Evolutionary conservation across 306 rosid genomes (phyloP), one percentile per base, ranked within the genome.

Genomic region (Rosa persica): DNA sequence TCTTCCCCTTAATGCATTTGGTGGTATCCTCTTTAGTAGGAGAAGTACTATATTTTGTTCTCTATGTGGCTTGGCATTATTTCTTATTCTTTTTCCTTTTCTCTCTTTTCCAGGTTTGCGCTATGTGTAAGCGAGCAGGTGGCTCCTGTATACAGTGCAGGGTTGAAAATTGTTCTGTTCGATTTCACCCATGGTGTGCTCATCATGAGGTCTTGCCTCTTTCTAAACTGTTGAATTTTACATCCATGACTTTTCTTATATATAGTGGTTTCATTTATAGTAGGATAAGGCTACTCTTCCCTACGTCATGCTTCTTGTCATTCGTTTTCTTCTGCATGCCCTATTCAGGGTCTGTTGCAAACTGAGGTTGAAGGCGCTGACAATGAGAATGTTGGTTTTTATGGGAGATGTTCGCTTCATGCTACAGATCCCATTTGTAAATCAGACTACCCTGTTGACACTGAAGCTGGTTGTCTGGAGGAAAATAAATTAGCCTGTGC

Each of bases 111-210:
- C 87, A 90, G 94, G 87, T 82, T 72, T 90, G 94, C 78, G 86
- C 87, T 72, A 73, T 90, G 74, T 90, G 92, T 83, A 80, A 76
- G 47, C 86, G 92, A 52, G 43, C 79, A 52, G 94, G 94, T 1
- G 94, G 90, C 36, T 88, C 90, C 70, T 88, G 90, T 67, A 86
- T 88, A 81, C 73, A 76, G 79, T 90, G 94, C 87, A 88, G 92
- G 85, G 76, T 85, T 81, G 78, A 57, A 70, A 82, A 67, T 76
- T 90, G 94, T 76, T 80, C 73, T 78, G 85, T 82, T 74, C 86
- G 73, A 68, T 90, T 90, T 90, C 90, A 88, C 73, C 90, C 94
- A 69, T 90, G 94, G 94, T 90, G 94, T 85, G 90, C 94, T 81
- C 92, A 88, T 78, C 90, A 88, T 60, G 83, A 86, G 92, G 94